Evolutionary conservation across 441 rosid species (phyloP), one percentile per base, ranked within the genome.

Genomic region (Pelargonium australe): DNA sequence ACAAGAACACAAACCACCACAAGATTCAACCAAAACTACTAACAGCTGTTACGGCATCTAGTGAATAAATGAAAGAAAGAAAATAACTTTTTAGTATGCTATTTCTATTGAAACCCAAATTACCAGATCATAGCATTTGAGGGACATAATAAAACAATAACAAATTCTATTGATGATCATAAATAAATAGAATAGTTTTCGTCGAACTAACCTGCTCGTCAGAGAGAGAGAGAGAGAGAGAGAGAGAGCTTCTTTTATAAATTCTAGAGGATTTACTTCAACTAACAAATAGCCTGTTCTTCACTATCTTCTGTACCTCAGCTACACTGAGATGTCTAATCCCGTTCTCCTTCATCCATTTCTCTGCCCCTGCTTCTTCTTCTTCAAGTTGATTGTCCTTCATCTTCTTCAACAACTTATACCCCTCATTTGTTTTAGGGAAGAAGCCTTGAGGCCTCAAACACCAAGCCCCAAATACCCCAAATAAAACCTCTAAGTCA

Each of bases 371-470:
- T 12, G 65, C 68, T 67, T 79, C 58, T 20, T 20, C 23, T 53
- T 72, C 84, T 45, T 81, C 78, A 49, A 84, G 80, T 74, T 88
- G 85, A 60, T 85, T 79, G 85, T 86, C 86, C 17, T 70, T 77
- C 87, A 89, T 25, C 31, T 25, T 86, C 67, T 78, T 83, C 66
- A 93, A 73, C 81, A 94, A 20, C 69, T 77, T 87, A 82, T 88
- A 71, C 45, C 94, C 80, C n/a, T 88, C 95, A 0, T 76, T 84
- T 65, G 72, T 11, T 80, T 80, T 85, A 0, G 92, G 89, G 71
- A 94, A 89, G 79, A 91, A 94, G 61, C 96, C 87, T 73, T 91
- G 85, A 0, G 96, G 94, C 68, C 92, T 87, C 78, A 88, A 76
- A 55, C 97, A 94, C 96, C 97, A 94, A 19, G 85, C 79, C 76